Evolutionary conservation across 371 early-diverging fungal species (phyloP).

Genomic region (Massospora cicadina): DNA sequence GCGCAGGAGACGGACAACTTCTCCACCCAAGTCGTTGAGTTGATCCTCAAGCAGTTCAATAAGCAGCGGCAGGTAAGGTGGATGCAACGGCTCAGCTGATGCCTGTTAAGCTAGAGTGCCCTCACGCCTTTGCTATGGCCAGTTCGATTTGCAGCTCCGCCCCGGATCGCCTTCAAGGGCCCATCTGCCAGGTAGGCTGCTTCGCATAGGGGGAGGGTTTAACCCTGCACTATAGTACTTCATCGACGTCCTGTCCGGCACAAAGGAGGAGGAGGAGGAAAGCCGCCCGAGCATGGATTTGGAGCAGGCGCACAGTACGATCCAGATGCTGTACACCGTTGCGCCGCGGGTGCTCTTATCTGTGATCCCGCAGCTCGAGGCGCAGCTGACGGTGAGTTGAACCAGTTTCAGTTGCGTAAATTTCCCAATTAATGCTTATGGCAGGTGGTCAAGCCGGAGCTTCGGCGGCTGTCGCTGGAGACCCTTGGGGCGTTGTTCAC

Average conservation of each 20-base stretch:
- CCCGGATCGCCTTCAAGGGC: conserved; percentile 67
- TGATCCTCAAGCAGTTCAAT: conserved; percentile 57
- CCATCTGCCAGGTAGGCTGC: conserved; percentile 39
- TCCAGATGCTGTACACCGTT: conserved; percentile 52
- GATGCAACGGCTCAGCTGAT: background rate
- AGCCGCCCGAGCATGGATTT: conserved; percentile 22
- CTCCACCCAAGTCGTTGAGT: conserved; percentile 31
- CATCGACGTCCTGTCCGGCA: background rate
- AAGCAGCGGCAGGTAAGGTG: conserved; percentile 35
- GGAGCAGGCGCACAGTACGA: conserved; percentile 50
- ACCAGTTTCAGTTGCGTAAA: too few species aligned
- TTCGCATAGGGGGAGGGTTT: background rate
- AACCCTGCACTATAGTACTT: conserved; percentile 4
- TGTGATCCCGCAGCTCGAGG: conserved; percentile 88
- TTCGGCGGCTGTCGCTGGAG: conserved; percentile 57
- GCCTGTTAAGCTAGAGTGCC: conserved; percentile 5
- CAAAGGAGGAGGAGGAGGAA: background rate
- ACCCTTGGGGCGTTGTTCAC: conserved; percentile 76
- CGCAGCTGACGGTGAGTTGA: conserved; percentile 42
- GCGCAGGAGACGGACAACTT: background rate
- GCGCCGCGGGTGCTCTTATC: conserved; percentile 63
- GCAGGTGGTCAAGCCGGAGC: conserved; percentile 37
- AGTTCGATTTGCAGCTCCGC: conserved; percentile 56
- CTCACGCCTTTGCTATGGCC: conserved; percentile 59
- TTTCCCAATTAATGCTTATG: background rate